These are phyloP conservation scores for Eudorina sp. DNA, from an alignment of 139 green algal genomes.

Conservation along the genomic window DNA sequence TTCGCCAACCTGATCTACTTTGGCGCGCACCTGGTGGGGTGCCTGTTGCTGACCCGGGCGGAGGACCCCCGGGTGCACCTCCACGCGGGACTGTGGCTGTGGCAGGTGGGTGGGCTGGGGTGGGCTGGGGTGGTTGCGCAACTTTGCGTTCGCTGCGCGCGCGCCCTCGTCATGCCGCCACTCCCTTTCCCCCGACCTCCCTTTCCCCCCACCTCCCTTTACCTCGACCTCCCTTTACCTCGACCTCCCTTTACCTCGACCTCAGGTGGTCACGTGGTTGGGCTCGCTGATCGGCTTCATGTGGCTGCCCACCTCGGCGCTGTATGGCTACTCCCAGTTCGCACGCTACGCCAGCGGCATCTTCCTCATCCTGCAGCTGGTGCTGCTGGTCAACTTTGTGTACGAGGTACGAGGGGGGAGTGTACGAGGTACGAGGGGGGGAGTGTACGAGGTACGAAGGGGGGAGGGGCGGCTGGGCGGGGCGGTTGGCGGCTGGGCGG, in stretches of 20 bases:
- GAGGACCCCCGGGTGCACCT: slow-evolving; percentile 62
- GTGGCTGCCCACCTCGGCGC: slow-evolving; percentile 67
- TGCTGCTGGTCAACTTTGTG: slow-evolving; percentile 85
- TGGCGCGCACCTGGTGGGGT: slow-evolving; percentile 62
- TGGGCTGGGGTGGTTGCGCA: too few species aligned
- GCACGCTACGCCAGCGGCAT: slow-evolving; percentile 62
- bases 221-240: too few species aligned
- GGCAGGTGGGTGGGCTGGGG: slow-evolving; percentile 7
- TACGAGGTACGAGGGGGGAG: slow-evolving; percentile 77
- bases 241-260: too few species aligned
- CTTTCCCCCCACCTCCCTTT: too few species aligned
- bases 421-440: too few species aligned
- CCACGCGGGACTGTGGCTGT: slow-evolving; percentile 64
- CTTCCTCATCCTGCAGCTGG: slow-evolving; percentile 87
- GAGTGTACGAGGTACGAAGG: too few species aligned
- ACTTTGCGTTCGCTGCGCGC: too few species aligned
- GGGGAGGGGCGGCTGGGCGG: too few species aligned
- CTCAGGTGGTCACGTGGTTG: slow-evolving; percentile 75
- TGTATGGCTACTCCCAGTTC: slow-evolving; percentile 72
- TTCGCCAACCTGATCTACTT: slow-evolving; percentile 89
- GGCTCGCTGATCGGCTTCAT: slow-evolving; percentile 73
- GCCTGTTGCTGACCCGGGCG: slow-evolving; percentile 65
- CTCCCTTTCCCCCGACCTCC: too few species aligned
- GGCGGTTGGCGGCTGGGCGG: too few species aligned
- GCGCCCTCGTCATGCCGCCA: too few species aligned